These are phyloP conservation scores for Penicillium roqueforti DNA, from an alignment of 495 filamentous ascomycete species.

Conservation along the genomic window DNA sequence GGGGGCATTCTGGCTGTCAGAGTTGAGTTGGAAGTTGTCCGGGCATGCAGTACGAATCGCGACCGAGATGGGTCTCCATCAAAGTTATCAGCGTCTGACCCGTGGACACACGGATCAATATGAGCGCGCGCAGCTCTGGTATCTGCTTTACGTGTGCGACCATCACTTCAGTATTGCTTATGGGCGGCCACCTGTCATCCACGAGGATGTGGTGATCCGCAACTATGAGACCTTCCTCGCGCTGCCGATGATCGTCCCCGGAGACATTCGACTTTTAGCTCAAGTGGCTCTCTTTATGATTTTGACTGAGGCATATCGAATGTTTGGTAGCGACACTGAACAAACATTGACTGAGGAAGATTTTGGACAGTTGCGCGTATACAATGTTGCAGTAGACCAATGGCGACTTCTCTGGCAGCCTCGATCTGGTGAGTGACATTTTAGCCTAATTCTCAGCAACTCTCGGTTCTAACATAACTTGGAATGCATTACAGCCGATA, in stretches of 20 bases:
- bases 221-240: conserved; percentile 51
- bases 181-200: conserved; percentile 50
- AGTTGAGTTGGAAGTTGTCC: conserved; percentile 52
- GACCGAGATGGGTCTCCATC: conserved; percentile 50
- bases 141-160: conserved; percentile 53
- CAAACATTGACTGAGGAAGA: conserved; percentile 50
- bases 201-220: conserved; percentile 50
- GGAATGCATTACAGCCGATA: conserved; percentile 35
- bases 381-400: conserved; percentile 53
- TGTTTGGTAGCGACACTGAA: conserved; percentile 53
- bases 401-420: conserved; percentile 56
- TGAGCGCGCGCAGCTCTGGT: conserved; percentile 46
- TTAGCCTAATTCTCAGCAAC: not conserved
- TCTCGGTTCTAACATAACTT: not conserved
- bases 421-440: conserved; percentile 41
- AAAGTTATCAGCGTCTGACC: conserved; percentile 47
- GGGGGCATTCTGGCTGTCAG: conserved; percentile 52
- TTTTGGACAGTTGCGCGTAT: conserved; percentile 47
- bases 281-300: conserved; percentile 58
- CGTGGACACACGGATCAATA: conserved; percentile 47
- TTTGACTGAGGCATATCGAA: conserved; percentile 53
- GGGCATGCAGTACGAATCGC: conserved; percentile 53
- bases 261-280: conserved; percentile 50
- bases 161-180: conserved; percentile 55
- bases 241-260: conserved; percentile 42